A percentile compares a stretch with the other conserved stretches of the same genome.
Conservation (phyloP, 1,284 basidiomycete species). For the Malassezia furfur region DNA sequence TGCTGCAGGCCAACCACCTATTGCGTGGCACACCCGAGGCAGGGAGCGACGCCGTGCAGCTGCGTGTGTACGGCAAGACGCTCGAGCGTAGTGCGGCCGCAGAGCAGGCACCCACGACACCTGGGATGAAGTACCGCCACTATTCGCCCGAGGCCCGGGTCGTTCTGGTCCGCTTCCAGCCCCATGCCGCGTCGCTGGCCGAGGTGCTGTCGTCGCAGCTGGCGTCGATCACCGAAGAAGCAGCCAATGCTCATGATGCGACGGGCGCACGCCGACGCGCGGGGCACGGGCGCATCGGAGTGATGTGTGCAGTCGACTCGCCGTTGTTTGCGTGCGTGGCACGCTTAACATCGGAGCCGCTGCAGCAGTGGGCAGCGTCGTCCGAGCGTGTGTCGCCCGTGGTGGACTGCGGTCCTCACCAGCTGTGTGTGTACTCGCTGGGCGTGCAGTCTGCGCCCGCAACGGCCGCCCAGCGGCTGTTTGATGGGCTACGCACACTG, state of each 20-base stretch:
- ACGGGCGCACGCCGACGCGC: not conserved
- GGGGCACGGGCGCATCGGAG: constrained; percentile 17
- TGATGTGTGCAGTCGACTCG: constrained; percentile 28
- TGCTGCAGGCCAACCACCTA: constrained; percentile 18
- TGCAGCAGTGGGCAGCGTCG: not conserved
- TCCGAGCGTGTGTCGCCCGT: constrained; percentile 6
- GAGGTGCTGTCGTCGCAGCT: constrained; percentile 3
- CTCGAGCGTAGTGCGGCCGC: constrained; percentile 26
- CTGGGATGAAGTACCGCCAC: constrained; percentile 99
- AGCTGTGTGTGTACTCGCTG: constrained; percentile 18
- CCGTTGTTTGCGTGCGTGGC: not conserved
- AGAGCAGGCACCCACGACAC: constrained; percentile 65
- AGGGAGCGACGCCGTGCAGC: constrained; percentile 6
- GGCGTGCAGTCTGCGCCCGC: constrained; percentile 51
- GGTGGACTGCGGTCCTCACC: not conserved
- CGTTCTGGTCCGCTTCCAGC: constrained; percentile 50
- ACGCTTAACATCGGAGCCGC: not conserved
- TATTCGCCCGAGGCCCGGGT: constrained; percentile 64
- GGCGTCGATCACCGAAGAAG: not conserved
- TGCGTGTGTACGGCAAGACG: constrained; percentile 42
- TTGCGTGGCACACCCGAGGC: not conserved
- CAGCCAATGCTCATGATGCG: not conserved
- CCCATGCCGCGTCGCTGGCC: constrained; percentile 50
- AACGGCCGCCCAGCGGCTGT: constrained; percentile 68
- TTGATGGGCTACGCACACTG: constrained; percentile 74